Percentiles rank a stretch among this genome's conserved stretches.
Evolutionary conservation across 306 rosid species (phyloP).

Genomic region (Medicago ruthenica): DNA sequence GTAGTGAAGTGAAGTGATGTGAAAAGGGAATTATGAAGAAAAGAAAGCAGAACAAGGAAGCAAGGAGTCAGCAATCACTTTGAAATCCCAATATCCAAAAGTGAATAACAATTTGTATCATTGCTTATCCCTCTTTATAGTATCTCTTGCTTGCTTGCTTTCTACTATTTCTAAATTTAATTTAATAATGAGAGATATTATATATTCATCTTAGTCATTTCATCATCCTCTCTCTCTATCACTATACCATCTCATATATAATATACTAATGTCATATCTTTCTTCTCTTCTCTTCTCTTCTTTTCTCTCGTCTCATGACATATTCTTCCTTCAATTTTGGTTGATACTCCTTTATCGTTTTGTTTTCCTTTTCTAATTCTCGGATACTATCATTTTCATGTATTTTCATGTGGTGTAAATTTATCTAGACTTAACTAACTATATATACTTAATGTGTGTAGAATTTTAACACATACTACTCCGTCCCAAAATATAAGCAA

Average conservation of each 20-base stretch:
- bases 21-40: background rate
- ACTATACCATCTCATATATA: too few relatives aligned
- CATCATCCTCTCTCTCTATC: background rate
- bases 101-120: slow-evolving; percentile 1
- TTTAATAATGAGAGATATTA: background rate
- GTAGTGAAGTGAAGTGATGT: slow-evolving; percentile 4
- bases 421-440: background rate
- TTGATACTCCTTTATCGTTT: background rate
- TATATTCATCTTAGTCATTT: background rate
- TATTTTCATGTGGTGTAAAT: background rate
- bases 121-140: slow-evolving; percentile 25
- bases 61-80: slow-evolving; percentile 6
- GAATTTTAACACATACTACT: background rate
- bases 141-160: background rate
- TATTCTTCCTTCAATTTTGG: background rate
- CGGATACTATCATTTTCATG: background rate
- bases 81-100: background rate
- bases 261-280: too few relatives aligned
- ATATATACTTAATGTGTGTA: background rate
- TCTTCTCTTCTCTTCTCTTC: too few relatives aligned
- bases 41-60: background rate
- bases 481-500: too few relatives aligned
- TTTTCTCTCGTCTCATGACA: background rate
- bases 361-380: background rate
- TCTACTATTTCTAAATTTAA: background rate